Evolutionary conservation across 805 yeast genomes (phyloP).

Genomic region (Wickerhamomyces bisporus): DNA sequence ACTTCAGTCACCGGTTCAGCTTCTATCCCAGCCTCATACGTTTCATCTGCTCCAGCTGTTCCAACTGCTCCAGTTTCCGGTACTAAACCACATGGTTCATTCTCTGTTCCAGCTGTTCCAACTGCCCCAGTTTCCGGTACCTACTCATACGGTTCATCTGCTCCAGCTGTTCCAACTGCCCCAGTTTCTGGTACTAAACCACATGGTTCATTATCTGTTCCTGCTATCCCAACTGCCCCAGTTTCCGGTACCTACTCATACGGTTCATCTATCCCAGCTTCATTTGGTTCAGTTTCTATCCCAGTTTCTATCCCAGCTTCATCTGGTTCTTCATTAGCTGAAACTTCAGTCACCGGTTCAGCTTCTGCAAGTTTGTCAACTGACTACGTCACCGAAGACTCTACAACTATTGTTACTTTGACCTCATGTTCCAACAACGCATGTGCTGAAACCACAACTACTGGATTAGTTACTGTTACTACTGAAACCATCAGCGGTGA

Average conservation of each 20-base stretch:
- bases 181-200: conserved; percentile 3
- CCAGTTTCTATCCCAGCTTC: no score
- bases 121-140: no score
- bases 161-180: no score
- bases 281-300: conserved; percentile 23
- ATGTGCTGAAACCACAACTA: conserved; percentile 19
- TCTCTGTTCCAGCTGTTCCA: no score
- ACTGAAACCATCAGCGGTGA: conserved; percentile 2
- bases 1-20: no score
- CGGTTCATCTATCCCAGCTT: conserved; percentile 7
- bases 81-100: no score
- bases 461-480: conserved; percentile 23
- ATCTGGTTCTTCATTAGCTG: conserved; percentile 22
- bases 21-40: conserved; percentile 1
- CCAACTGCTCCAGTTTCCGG: neutral
- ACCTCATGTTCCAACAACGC: conserved; percentile 17
- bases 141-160: no score
- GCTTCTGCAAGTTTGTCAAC: no score
- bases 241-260: no score
- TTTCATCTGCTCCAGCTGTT: neutral
- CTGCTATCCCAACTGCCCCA: neutral
- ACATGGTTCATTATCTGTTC: neutral
- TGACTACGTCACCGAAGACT: no score
- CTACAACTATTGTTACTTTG: no score
- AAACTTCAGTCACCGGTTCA: conserved; percentile 20